A percentile compares a stretch with the other conserved stretches of the same genome.
phyloP scores from a whole-genome alignment of 2,329 filamentous ascomycete species.

The Penicillium sp. region DNA sequence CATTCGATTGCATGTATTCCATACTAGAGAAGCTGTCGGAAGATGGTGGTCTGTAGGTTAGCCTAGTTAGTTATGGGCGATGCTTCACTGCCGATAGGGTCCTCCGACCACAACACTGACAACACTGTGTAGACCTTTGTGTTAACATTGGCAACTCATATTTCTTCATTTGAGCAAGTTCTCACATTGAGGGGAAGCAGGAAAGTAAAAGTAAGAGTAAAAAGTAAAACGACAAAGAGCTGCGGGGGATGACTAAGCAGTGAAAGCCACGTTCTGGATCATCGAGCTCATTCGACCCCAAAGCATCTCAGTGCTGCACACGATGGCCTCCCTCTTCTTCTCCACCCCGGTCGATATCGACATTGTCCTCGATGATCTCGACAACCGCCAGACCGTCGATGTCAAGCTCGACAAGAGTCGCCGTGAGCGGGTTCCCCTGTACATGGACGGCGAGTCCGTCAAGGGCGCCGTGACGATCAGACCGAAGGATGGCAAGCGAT shows the following conservation, averaged over 20 bases:
- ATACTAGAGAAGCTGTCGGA: not conserved
- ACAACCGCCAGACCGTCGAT: slow-evolving; percentile 91
- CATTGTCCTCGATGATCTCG: slow-evolving; percentile 90
- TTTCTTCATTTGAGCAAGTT: no score
- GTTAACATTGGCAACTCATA: no score
- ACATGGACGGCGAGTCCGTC: slow-evolving; percentile 97
- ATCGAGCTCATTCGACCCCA: slow-evolving; percentile 13
- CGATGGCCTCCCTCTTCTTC: slow-evolving; percentile 98
- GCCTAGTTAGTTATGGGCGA: no score
- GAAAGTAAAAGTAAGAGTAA: not conserved
- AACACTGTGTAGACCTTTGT: no score
- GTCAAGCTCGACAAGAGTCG: slow-evolving; percentile 98
- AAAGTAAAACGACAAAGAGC: no score
- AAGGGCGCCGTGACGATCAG: slow-evolving; percentile 92
- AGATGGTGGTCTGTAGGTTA: no score
- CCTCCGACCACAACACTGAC: no score
- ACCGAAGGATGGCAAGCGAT: slow-evolving; percentile 94
- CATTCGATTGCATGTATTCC: not conserved
- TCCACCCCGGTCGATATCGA: slow-evolving; percentile 98
- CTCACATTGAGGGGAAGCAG: not conserved
- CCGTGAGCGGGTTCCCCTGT: slow-evolving; percentile 91
- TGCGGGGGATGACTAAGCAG: slow-evolving; percentile 17
- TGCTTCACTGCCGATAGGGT: no score
- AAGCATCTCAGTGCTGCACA: slow-evolving; percentile 17
- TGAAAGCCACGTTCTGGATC: slow-evolving; percentile 22